Conservation (phyloP, 306 rosid genomes). For the Medicago lupulina region DNA sequence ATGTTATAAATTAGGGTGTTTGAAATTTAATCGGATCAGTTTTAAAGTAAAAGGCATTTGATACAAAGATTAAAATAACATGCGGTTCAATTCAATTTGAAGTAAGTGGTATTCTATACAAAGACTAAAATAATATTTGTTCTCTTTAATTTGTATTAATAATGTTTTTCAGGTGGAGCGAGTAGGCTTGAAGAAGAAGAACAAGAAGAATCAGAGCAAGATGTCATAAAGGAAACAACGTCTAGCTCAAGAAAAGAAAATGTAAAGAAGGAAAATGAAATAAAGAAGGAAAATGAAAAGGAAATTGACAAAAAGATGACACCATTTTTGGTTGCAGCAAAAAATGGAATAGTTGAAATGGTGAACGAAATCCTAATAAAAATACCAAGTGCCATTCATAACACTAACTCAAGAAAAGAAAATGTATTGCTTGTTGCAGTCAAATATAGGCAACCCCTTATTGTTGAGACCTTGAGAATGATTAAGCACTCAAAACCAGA, state of each 20-base stretch:
- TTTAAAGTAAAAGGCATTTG: too few relatives aligned
- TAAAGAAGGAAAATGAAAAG: not conserved
- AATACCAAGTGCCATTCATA: slow-evolving; percentile 46
- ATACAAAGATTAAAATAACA: too few relatives aligned
- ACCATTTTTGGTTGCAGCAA: slow-evolving; percentile 47
- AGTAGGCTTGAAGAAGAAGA: not conserved
- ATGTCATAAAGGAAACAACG: not conserved
- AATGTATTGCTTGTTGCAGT: slow-evolving; percentile 49
- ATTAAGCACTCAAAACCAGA: not conserved
- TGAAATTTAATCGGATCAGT: too few relatives aligned
- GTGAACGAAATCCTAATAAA: slow-evolving; percentile 1
- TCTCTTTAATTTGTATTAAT: not conserved
- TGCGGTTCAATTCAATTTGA: too few relatives aligned
- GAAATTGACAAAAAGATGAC: slow-evolving; percentile 9
- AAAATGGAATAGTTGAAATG: slow-evolving; percentile 48
- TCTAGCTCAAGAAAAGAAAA: too few relatives aligned
- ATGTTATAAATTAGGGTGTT: too few relatives aligned
- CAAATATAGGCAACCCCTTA: slow-evolving; percentile 34
- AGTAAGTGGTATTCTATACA: too few relatives aligned
- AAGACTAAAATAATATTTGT: too few relatives aligned
- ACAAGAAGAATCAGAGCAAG: not conserved
- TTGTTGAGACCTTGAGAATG: slow-evolving; percentile 29
- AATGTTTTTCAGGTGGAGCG: not conserved
- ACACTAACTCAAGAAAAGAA: slow-evolving; percentile 35
- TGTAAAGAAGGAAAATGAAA: not conserved